phyloP scores from a whole-genome alignment of 179 eudicot species.

The Amaranthus tricolor region DNA sequence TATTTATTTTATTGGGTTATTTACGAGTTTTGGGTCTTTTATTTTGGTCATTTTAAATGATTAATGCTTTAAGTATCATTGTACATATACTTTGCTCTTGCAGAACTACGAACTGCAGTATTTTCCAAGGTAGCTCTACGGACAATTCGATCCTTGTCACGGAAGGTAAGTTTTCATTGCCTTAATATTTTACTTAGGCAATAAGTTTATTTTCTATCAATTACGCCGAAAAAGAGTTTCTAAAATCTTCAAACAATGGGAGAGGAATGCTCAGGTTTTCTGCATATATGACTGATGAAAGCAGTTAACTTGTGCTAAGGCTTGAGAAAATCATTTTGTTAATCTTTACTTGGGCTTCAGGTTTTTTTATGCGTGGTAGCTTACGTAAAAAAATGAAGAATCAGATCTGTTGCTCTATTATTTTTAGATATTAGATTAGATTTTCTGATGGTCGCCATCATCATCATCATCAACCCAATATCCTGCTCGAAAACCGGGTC shows the following conservation, averaged over 20 bases:
- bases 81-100: conserved; percentile 23
- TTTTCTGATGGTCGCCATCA: background rate
- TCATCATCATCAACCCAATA: background rate
- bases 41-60: background rate
- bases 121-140: conserved; percentile 94
- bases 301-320: background rate
- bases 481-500: no score
- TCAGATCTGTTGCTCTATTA: background rate
- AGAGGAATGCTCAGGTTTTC: background rate
- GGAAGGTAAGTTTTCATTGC: conserved; percentile 50
- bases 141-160: conserved; percentile 83
- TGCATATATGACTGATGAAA: no score
- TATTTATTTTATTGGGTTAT: background rate
- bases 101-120: conserved; percentile 94
- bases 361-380: background rate
- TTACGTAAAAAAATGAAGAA: background rate
- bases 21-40: background rate
- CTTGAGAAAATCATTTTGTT: background rate
- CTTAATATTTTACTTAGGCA: conserved; percentile 1
- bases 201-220: background rate
- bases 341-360: background rate
- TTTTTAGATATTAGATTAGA: no score
- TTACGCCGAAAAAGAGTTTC: background rate
- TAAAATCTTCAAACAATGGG: background rate
- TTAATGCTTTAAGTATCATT: conserved; percentile 1